These are phyloP conservation scores for Rugiboletus extremiorientalis DNA, from an alignment of 1,284 basidiomycete species.

Conservation along the genomic window DNA sequence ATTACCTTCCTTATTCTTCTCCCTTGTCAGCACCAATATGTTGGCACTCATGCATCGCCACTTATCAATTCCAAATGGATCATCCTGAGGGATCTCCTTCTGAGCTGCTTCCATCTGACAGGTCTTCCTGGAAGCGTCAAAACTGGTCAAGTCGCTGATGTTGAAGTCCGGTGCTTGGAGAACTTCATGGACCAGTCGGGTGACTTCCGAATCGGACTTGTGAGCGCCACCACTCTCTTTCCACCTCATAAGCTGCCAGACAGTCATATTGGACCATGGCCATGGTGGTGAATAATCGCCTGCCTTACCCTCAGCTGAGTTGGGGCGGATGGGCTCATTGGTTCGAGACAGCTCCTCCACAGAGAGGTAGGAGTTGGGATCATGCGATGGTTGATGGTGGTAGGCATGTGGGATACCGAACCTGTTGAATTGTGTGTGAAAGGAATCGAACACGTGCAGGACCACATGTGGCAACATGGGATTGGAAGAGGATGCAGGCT, in stretches of 20 bases:
- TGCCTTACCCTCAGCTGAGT: background rate
- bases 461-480: background rate
- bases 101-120: background rate
- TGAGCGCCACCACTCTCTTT: background rate
- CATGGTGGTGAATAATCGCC: background rate
- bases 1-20: background rate
- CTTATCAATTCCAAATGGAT: background rate
- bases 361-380: too few species aligned
- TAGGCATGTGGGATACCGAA: background rate
- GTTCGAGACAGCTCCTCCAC: background rate
- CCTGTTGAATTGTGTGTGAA: background rate
- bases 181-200: background rate
- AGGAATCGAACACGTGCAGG: conserved; percentile 1
- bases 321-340: background rate
- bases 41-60: background rate
- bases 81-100: background rate
- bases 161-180: background rate
- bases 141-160: background rate
- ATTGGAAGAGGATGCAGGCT: background rate
- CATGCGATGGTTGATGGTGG: too few species aligned
- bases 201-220: background rate
- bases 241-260: background rate
- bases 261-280: background rate
- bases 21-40: background rate
- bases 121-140: background rate